Evolutionary conservation across 768 basidiomycete genomes (phyloP), one percentile per base, ranked within the genome.

Genomic region (Ramaria rubella): DNA sequence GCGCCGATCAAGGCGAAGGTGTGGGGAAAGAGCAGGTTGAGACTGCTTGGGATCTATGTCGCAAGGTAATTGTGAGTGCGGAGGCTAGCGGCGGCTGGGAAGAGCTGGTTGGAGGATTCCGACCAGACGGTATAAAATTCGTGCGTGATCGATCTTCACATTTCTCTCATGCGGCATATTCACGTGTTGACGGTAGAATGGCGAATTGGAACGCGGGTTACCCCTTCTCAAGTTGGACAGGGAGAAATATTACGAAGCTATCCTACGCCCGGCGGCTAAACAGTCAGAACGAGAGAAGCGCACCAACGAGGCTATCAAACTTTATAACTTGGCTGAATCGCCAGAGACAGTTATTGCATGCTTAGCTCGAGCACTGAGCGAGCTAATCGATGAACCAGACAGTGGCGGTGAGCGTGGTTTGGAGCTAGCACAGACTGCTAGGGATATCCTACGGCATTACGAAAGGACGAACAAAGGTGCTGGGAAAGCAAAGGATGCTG

Each of bases 271-370:
- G 5, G 91, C 94, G 0, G 95, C 95, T 0, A 79, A 79, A 29
- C 79, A 90, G 60, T 87, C 88, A 1, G 84, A 91, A 65, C 80
- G 87, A 53, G 93, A 93, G 64, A 85, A 91, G 64, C 86, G 89
- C 30, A 77, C 90, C 36, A 78, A 86, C 1, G 93, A 97, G 68
- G 93, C 94, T 2, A 93, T 98, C 73, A 92, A 94, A 67, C 75
- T 99, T 43, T 97, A 93, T 73, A 94, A 97, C 71, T 82, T 97
- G 34, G 94, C 94, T 1, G 90, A 90, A 31, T 89, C 94, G 60
- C 93, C 94, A 67, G 72, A 80, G 14, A 91, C 90, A 24, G 95
- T 98, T 54, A 81, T 97, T 40, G 77, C 83, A 6, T 90, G 90
- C 52, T 85, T 98, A 33, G 91, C 92, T 14, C 82, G 84, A 55